Evolutionary conservation across 345 rosid genomes (phyloP).

Genomic region (Camelina laxa): DNA sequence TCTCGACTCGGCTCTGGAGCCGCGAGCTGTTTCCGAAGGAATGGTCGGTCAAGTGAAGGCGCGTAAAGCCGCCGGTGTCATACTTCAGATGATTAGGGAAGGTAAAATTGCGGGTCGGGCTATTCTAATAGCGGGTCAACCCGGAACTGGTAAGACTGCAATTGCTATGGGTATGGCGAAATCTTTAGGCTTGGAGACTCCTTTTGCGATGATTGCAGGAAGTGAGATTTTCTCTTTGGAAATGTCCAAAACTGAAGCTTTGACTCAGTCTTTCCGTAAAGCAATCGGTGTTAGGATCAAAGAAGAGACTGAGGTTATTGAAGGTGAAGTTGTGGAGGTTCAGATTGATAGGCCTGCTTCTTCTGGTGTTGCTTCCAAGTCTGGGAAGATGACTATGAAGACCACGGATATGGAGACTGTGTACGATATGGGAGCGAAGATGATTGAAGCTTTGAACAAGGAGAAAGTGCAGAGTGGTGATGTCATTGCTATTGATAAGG

Average conservation of each 20-base stretch:
- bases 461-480: slow-evolving; percentile 97
- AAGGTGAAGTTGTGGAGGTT: slow-evolving; percentile 94
- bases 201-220: slow-evolving; percentile 88
- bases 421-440: slow-evolving; percentile 87
- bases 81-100: slow-evolving; percentile 90
- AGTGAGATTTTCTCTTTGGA: slow-evolving; percentile 92
- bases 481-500: slow-evolving; percentile 89
- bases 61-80: slow-evolving; percentile 92
- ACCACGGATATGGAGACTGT: slow-evolving; percentile 97
- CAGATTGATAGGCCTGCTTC: slow-evolving; percentile 84
- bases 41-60: slow-evolving; percentile 87
- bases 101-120: slow-evolving; percentile 93
- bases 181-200: slow-evolving; percentile 91
- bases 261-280: slow-evolving; percentile 83
- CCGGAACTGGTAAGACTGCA: slow-evolving; percentile 96
- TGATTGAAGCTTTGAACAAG: slow-evolving; percentile 89
- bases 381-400: slow-evolving; percentile 88
- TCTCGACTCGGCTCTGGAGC: slow-evolving; percentile 83
- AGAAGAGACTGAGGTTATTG: slow-evolving; percentile 87
- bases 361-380: slow-evolving; percentile 82
- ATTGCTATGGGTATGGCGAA: slow-evolving; percentile 99
- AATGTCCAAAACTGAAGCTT: slow-evolving; percentile 94
- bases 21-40: slow-evolving; percentile 88
- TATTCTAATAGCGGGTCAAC: slow-evolving; percentile 90
- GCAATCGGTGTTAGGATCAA: slow-evolving; percentile 91